These are phyloP conservation scores for Puccinia polysora DNA, from an alignment of 1,284 basidiomycete species.

Conservation along the genomic window DNA sequence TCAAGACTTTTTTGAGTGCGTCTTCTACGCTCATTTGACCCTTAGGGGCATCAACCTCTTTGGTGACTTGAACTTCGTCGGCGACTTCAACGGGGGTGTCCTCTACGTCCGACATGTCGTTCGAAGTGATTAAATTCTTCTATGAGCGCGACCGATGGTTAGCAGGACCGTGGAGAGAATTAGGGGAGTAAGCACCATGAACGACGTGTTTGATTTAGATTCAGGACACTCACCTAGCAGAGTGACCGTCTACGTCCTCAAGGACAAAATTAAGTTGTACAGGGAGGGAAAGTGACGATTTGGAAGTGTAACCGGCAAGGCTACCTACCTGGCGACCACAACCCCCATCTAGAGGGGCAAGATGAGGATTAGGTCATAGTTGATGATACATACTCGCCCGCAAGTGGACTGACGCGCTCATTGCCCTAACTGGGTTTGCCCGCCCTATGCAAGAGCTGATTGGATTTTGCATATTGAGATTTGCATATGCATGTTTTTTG, in stretches of 20 bases:
- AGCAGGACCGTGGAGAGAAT: no score
- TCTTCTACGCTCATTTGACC: constrained; percentile 91
- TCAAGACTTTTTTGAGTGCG: constrained; percentile 77
- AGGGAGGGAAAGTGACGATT: no score
- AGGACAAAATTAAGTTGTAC: no score
- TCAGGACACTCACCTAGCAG: not conserved
- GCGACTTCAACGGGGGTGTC: constrained; percentile 50
- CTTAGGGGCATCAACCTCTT: constrained; percentile 76
- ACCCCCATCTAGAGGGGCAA: not conserved
- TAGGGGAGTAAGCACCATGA: no score
- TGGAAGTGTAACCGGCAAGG: no score
- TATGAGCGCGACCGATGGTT: not conserved
- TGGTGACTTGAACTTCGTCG: constrained; percentile 65
- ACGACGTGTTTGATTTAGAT: no score
- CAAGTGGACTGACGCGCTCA: not conserved
- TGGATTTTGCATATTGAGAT: not conserved
- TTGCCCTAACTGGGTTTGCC: constrained; percentile 19
- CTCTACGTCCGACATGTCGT: constrained; percentile 44
- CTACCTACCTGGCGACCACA: no score
- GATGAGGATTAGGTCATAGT: constrained; percentile 1
- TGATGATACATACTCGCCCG: not conserved
- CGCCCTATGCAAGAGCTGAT: not conserved
- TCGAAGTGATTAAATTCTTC: constrained; percentile 25
- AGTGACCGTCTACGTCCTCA: constrained; percentile 29
- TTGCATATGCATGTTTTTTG: no score